Evolutionary conservation across 2,329 filamentous ascomycete species (phyloP), one percentile per base, ranked within the genome.

Genomic region (Xylariaceae sp.): DNA sequence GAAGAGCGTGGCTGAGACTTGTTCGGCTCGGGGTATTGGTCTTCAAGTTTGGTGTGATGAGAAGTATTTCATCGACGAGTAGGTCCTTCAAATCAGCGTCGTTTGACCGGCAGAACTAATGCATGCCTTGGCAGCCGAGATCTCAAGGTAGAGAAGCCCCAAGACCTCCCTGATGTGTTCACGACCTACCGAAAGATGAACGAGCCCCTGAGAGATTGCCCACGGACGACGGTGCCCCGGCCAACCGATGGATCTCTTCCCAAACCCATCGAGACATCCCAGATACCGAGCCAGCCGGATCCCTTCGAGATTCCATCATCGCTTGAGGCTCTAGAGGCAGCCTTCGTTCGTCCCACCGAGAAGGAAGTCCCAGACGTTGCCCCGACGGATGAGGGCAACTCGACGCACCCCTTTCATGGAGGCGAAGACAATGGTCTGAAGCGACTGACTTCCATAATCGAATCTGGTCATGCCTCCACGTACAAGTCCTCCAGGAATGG

Each of bases 31-130:
- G 2, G 78, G 76, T 0, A 76, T 85, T 3, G 78, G 84, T 1
- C 89, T 90, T 70, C 82, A 82, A 69, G 60, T 85, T 0, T 92
- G 86, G 83, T 72, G 74, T 0, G 89, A 93, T 66, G 89, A 92
- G 72, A 93, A 92, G 70, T 92, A 89, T 66, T 86, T 86, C 61
- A 79, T 92, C 54, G 87, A 92, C 67, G 88, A 92, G 89, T 92
- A 76, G 74, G 88, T 82, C 23, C 23, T 11, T 51, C 5, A 11
- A 2, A 51, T 1, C 4, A 1, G 8, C 53, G 23, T 15, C 3
- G 23, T 10, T 9, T 11, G 13, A 35, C 56, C 5, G 39, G 39
- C 3, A 37, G 50, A 35, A 10, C 56, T 62, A 6, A 65, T 49
- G 23, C 45, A 30, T 15, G 3, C 11, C 11, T 51, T 55, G 2